phyloP scores from a whole-genome alignment of 306 rosid genomes.

The Geum urbanum region DNA sequence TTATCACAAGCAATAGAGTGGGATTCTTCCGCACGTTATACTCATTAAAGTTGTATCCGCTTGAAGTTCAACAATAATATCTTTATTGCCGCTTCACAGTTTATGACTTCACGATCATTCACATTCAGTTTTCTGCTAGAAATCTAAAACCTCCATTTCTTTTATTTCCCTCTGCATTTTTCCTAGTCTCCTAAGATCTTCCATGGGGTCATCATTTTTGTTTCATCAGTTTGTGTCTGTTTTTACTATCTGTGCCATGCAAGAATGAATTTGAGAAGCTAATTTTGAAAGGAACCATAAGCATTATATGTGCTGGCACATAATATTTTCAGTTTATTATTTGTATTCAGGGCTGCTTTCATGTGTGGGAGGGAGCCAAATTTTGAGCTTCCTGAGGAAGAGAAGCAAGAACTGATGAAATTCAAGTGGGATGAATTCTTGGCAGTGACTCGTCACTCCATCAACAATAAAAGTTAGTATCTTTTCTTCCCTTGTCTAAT shows the following conservation, averaged over 20 bases:
- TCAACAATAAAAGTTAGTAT: conserved; percentile 74
- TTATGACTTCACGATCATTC: not conserved
- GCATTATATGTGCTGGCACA: not conserved
- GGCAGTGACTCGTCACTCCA: conserved; percentile 69
- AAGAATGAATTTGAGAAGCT: not conserved
- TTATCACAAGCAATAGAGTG: not conserved
- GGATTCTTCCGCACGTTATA: not conserved
- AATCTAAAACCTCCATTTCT: not conserved
- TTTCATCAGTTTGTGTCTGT: not conserved
- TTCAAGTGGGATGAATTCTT: conserved; percentile 90
- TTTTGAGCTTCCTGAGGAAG: conserved; percentile 71
- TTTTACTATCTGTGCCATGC: not conserved
- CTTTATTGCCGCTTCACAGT: not conserved
- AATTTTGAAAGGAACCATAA: not conserved
- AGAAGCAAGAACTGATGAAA: conserved; percentile 59
- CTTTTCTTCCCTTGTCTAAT: conserved; percentile 10
- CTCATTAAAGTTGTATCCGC: not conserved
- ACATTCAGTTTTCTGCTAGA: not conserved
- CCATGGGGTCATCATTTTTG: not conserved
- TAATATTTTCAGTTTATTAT: not conserved
- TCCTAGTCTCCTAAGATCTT: not conserved
- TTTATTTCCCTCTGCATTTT: not conserved
- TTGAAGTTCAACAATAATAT: conserved; percentile 4
- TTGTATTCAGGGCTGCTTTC: conserved; percentile 75
- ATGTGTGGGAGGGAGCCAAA: conserved; percentile 97